Evolutionary conservation across 768 basidiomycete genomes (phyloP).

Genomic region (Leccinum incarnatum): DNA sequence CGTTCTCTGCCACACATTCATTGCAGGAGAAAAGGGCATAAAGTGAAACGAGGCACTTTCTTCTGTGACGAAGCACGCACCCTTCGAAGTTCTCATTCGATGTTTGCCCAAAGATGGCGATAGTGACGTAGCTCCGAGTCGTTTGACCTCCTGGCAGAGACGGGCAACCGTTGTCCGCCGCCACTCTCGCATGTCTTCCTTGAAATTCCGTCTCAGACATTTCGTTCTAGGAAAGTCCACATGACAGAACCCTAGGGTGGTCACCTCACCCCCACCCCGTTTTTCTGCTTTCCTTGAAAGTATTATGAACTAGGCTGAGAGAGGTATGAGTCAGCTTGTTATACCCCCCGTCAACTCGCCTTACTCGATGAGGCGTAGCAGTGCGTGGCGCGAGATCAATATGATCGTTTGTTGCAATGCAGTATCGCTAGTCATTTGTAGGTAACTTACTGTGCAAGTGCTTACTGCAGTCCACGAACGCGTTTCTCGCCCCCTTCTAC

Average conservation of each 20-base stretch:
- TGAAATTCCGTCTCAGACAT: not conserved
- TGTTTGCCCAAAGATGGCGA: not conserved
- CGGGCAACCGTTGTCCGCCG: not conserved
- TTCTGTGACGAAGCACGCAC: not conserved
- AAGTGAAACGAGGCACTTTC: not conserved
- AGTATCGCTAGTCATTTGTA: not conserved
- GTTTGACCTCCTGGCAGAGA: not conserved
- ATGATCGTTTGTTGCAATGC: not conserved
- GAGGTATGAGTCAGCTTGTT: not conserved
- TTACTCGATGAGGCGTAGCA: not conserved
- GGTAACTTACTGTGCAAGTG: not conserved
- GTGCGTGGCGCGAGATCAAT: not conserved
- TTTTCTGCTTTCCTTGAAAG: not conserved
- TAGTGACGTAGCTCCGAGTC: not conserved
- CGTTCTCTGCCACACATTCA: constrained; percentile 1
- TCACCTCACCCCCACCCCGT: constrained; percentile 5
- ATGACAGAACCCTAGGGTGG: not conserved
- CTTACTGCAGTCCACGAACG: not conserved
- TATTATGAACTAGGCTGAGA: not conserved
- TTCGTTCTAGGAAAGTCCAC: not conserved
- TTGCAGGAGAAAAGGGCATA: not conserved
- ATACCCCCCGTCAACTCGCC: not conserved
- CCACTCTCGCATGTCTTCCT: not conserved
- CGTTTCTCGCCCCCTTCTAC: not conserved
- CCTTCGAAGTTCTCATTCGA: not conserved